phyloP scores from a whole-genome alignment of 805 yeast genomes.

The Metschnikowia colocasiae region DNA sequence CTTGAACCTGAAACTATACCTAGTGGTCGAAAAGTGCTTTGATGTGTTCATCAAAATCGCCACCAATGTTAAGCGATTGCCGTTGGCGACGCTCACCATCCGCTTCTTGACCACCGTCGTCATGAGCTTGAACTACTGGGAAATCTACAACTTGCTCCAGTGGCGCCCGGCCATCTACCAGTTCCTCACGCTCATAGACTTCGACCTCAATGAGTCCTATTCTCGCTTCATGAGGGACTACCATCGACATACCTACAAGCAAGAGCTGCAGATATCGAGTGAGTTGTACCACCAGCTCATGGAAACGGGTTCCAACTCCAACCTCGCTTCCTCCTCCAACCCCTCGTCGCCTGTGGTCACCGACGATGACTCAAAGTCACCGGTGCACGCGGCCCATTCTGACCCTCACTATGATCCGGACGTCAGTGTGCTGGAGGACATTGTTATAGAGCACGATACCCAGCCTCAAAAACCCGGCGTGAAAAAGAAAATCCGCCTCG shows the following conservation, averaged over 20 bases:
- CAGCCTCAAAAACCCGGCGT: slow-evolving; percentile 1
- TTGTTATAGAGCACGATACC: background rate
- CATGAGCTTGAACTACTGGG: slow-evolving; percentile 43
- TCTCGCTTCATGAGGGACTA: slow-evolving; percentile 33
- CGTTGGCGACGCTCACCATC: slow-evolving; percentile 32
- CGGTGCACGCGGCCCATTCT: background rate
- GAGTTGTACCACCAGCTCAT: slow-evolving; percentile 3
- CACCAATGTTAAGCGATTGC: slow-evolving; percentile 27
- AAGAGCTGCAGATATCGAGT: slow-evolving; percentile 9
- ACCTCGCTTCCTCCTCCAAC: slow-evolving; percentile 5
- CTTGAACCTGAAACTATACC: slow-evolving; percentile 28
- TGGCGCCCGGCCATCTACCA: slow-evolving; percentile 44
- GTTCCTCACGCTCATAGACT: slow-evolving; percentile 35
- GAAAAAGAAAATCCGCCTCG: slow-evolving; percentile 19
- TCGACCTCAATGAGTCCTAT: slow-evolving; percentile 41
- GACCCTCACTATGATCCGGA: slow-evolving; percentile 3
- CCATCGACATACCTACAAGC: slow-evolving; percentile 24
- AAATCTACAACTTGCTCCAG: slow-evolving; percentile 36
- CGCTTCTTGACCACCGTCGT: slow-evolving; percentile 36
- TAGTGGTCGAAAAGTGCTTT: slow-evolving; percentile 37
- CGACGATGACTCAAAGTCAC: slow-evolving; percentile 6
- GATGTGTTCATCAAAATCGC: slow-evolving; percentile 37
- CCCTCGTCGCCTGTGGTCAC: slow-evolving; percentile 8
- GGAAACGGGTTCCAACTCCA: slow-evolving; percentile 4
- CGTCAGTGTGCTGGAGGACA: background rate